Evolutionary conservation across 148 eudicot species (phyloP).

Genomic region (Simmondsia chinensis): DNA sequence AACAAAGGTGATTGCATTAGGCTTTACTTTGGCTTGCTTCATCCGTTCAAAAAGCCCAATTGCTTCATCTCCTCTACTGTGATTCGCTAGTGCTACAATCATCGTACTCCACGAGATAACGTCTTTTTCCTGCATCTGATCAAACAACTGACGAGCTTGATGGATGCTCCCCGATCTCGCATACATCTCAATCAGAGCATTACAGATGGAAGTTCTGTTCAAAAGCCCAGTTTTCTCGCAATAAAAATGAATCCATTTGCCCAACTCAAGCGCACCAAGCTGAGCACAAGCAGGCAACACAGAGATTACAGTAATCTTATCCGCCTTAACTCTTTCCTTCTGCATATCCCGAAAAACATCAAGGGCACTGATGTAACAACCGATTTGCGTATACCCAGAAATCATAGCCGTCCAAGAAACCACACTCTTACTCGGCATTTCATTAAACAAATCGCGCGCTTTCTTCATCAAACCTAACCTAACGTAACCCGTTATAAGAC

Average conservation of each 20-base stretch:
- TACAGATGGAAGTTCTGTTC: conserved; percentile 19
- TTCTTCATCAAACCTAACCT: conserved; percentile 19
- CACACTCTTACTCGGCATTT: conserved; percentile 24
- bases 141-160: conserved; percentile 22
- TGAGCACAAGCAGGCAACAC: conserved; percentile 35
- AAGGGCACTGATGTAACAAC: conserved; percentile 22
- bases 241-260: conserved; percentile 36
- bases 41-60: conserved; percentile 19
- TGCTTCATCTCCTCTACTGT: conserved; percentile 29
- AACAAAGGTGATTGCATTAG: conserved; percentile 34
- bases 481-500: conserved; percentile 26
- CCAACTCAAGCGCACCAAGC: conserved; percentile 29
- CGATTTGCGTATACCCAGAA: conserved; percentile 26
- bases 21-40: conserved; percentile 17
- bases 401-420: conserved; percentile 41
- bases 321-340: conserved; percentile 20
- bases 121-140: conserved; percentile 15
- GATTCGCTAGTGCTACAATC: conserved; percentile 32
- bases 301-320: conserved; percentile 29
- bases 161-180: conserved; percentile 26
- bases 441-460: conserved; percentile 24
- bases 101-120: conserved; percentile 39
- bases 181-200: conserved; percentile 40
- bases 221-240: conserved; percentile 20
- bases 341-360: conserved; percentile 29